These are phyloP conservation scores for Talaromyces verruculosus DNA, from an alignment of 2,329 filamentous ascomycete genomes.

Conservation along the genomic window DNA sequence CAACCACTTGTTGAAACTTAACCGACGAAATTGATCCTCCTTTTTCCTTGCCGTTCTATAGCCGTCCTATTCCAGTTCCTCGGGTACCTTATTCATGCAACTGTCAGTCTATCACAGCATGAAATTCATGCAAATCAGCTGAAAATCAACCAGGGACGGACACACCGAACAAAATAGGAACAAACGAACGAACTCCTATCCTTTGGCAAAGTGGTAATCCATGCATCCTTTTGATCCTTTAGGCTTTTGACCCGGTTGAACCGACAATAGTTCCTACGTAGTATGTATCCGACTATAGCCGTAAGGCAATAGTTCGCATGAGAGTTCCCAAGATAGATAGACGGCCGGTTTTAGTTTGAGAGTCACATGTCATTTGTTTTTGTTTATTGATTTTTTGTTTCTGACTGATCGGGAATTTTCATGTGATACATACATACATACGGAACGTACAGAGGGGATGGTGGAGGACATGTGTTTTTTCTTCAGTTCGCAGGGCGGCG, in stretches of 20 bases:
- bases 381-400: background rate
- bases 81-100: background rate
- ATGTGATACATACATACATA: background rate
- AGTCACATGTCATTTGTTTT: background rate
- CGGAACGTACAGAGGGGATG: background rate
- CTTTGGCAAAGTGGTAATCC: background rate
- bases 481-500: background rate
- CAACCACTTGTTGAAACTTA: background rate
- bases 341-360: background rate
- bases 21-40: background rate
- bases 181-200: background rate
- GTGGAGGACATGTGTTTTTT: background rate
- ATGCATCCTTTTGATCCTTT: background rate
- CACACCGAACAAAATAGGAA: background rate
- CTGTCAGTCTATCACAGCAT: background rate
- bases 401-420: background rate
- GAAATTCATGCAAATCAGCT: background rate
- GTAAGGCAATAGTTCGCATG: background rate
- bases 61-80: background rate
- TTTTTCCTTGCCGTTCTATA: background rate
- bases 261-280: background rate
- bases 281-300: background rate
- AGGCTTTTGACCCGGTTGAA: background rate
- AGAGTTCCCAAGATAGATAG: slow-evolving; percentile 4
- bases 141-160: background rate